These are phyloP conservation scores for Eucalyptus erythrocorys DNA, from an alignment of 345 rosid genomes.

Conservation along the genomic window DNA sequence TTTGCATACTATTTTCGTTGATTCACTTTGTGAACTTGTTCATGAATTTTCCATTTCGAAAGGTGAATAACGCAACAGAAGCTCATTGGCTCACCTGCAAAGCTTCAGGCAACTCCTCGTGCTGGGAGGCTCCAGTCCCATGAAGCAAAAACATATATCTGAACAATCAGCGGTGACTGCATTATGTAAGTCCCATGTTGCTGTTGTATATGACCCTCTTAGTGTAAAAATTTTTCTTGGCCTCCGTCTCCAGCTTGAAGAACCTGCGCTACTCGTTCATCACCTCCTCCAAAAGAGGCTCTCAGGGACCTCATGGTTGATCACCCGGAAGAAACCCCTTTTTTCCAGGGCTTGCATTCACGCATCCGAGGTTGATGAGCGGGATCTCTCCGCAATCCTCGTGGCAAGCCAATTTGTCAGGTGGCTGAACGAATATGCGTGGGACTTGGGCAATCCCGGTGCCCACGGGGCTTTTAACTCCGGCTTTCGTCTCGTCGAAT, in stretches of 20 bases:
- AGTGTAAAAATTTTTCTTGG: background rate
- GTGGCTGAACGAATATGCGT: too few relatives aligned
- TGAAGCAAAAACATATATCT: background rate
- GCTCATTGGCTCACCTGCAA: background rate
- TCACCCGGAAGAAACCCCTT: slow-evolving; percentile 13
- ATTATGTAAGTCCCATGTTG: background rate
- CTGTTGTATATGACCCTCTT: background rate
- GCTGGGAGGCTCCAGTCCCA: background rate
- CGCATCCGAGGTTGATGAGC: too few relatives aligned
- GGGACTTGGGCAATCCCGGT: too few relatives aligned
- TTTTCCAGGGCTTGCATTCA: background rate
- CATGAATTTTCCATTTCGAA: background rate
- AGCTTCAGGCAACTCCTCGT: background rate
- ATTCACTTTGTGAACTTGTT: background rate
- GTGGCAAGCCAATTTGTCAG: too few relatives aligned
- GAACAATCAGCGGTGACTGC: background rate
- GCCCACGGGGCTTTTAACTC: too few relatives aligned
- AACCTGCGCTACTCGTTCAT: background rate
- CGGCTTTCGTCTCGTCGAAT: too few relatives aligned
- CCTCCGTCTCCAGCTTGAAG: slow-evolving; percentile 2
- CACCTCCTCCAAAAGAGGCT: slow-evolving; percentile 5
- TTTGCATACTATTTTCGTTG: background rate
- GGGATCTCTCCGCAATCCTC: too few relatives aligned
- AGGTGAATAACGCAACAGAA: background rate
- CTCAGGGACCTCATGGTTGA: slow-evolving; percentile 9